Conservation (phyloP, 202 grass and related monocot species). For the Setaria italica region DNA sequence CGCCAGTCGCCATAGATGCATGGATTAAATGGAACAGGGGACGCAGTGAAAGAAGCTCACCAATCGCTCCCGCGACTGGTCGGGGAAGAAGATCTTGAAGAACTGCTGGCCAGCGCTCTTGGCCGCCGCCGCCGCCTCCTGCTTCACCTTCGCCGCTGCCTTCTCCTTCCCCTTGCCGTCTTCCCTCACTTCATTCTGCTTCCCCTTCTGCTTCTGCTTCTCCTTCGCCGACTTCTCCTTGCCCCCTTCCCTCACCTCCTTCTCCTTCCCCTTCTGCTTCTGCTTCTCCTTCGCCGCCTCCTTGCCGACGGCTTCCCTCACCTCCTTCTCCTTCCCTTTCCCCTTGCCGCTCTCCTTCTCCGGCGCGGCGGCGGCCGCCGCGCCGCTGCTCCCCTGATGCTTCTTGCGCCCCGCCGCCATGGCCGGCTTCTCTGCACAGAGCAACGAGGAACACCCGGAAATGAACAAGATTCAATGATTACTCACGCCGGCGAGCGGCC, state of each 20-base stretch:
- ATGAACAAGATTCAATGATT: conserved; percentile 9
- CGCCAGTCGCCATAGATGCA: neutral
- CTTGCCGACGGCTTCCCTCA: neutral
- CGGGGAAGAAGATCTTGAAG: conserved; percentile 50
- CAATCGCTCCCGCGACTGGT: conserved; percentile 41
- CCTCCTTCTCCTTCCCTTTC: neutral
- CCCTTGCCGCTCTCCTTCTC: neutral
- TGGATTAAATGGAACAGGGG: neutral
- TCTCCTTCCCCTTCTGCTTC: neutral
- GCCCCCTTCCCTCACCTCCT: neutral
- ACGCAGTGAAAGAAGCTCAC: conserved; percentile 28
- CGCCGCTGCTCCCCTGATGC: neutral
- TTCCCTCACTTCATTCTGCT: neutral
- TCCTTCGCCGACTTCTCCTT: neutral
- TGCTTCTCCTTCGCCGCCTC: neutral
- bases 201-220: neutral
- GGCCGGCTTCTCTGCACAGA: neutral
- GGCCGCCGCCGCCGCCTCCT: too few species aligned
- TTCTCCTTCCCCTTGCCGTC: neutral
- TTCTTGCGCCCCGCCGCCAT: neutral
- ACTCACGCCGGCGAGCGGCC: neutral
- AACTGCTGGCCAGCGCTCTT: conserved; percentile 21
- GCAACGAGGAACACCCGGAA: neutral
- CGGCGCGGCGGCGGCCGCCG: neutral
- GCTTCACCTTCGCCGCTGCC: neutral